Evolutionary conservation across 2,329 filamentous ascomycete genomes (phyloP).

Genomic region (Aspergillus sclerotialis): DNA sequence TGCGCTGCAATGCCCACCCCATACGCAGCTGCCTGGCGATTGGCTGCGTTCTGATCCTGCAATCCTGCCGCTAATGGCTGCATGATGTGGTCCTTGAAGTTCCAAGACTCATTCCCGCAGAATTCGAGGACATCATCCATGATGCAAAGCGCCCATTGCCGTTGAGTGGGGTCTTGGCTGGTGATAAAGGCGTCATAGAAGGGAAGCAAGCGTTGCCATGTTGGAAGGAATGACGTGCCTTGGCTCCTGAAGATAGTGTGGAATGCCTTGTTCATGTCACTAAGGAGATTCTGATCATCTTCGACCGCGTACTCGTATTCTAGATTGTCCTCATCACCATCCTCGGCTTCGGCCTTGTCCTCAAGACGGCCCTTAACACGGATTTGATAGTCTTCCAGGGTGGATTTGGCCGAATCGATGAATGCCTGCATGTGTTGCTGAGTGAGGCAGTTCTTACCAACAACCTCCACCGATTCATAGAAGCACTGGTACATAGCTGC

Average conservation of each 20-base stretch:
- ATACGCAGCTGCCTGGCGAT: conserved; percentile 92
- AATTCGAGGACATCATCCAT: conserved; percentile 98
- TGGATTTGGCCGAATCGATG: conserved; percentile 75
- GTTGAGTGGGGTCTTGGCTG: conserved; percentile 76
- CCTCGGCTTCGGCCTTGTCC: conserved; percentile 74
- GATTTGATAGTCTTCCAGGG: conserved; percentile 86
- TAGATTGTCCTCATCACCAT: conserved; percentile 83
- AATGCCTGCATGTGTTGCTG: conserved; percentile 76
- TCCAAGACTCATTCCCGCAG: conserved; percentile 80
- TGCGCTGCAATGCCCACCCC: conserved; percentile 93
- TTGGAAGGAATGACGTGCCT: conserved; percentile 70
- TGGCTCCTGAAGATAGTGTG: conserved; percentile 99
- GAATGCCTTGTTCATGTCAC: conserved; percentile 99
- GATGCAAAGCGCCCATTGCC: conserved; percentile 98
- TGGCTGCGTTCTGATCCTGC: conserved; percentile 77
- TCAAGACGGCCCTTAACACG: conserved; percentile 78
- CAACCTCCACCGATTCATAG: conserved; percentile 93
- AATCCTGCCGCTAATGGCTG: conserved; percentile 82
- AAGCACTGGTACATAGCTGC: conserved; percentile 99
- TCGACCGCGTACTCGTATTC: conserved; percentile 87
- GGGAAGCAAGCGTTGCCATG: conserved; percentile 78
- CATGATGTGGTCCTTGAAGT: conserved; percentile 79
- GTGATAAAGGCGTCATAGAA: conserved; percentile 83
- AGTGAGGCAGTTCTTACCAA: conserved; percentile 76
- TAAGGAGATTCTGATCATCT: conserved; percentile 91